Conservation (phyloP, 345 rosid genomes). For the Pugionium dolabratum region DNA sequence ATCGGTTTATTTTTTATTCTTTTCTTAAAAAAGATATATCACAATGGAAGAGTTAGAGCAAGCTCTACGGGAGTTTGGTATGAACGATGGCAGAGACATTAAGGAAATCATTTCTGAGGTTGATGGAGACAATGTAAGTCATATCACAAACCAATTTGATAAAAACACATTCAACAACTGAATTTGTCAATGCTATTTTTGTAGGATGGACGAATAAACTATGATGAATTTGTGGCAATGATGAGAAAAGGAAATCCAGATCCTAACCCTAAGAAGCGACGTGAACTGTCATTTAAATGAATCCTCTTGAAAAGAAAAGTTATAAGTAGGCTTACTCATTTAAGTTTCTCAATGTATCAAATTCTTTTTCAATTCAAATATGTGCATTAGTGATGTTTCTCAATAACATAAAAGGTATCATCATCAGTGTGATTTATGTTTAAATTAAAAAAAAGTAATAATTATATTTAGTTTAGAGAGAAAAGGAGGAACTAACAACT, state of each 20-base stretch:
- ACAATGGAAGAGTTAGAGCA: slow-evolving; percentile 89
- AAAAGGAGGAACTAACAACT: slow-evolving; percentile 2
- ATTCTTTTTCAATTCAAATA: slow-evolving; percentile 24
- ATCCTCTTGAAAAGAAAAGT: not conserved
- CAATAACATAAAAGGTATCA: too few relatives aligned
- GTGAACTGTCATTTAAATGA: slow-evolving; percentile 49
- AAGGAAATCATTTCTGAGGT: slow-evolving; percentile 85
- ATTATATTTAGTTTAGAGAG: slow-evolving; percentile 12
- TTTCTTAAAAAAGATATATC: slow-evolving; percentile 43
- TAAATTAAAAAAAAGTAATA: not conserved
- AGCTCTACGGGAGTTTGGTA: slow-evolving; percentile 80
- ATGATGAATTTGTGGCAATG: slow-evolving; percentile 38
- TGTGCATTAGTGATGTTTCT: slow-evolving; percentile 20
- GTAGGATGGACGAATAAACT: slow-evolving; percentile 89
- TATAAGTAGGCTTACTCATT: slow-evolving; percentile 21
- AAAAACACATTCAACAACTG: not conserved
- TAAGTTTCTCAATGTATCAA: slow-evolving; percentile 30
- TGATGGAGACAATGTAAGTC: slow-evolving; percentile 69
- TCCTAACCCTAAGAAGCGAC: slow-evolving; percentile 80
- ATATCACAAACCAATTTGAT: not conserved
- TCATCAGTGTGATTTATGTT: too few relatives aligned
- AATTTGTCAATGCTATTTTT: not conserved
- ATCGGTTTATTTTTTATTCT: too few relatives aligned
- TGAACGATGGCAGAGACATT: slow-evolving; percentile 74
- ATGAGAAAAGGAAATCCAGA: slow-evolving; percentile 77